phyloP scores from a whole-genome alignment of 2,329 filamentous ascomycete genomes.

The Curvularia eragrostidis region DNA sequence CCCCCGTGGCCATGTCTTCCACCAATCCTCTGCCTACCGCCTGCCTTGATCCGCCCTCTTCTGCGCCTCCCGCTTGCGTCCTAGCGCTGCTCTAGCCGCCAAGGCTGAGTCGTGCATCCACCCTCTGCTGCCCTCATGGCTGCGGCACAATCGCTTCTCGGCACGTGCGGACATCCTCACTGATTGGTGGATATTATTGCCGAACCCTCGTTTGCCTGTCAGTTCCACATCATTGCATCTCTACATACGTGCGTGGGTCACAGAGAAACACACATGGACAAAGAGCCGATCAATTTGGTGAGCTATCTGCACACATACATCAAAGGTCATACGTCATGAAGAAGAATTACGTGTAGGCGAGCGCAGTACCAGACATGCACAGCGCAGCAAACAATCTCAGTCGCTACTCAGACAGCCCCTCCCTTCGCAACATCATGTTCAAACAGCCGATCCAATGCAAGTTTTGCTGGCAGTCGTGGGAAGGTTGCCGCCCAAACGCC shows the following conservation, averaged over 20 bases:
- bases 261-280: not conserved
- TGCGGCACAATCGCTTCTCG: conserved; percentile 4
- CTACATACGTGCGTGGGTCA: not conserved
- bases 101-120: conserved; percentile 5
- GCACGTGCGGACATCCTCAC: conserved; percentile 1
- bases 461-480: not conserved
- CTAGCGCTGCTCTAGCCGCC: conserved; percentile 11
- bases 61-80: conserved; percentile 5
- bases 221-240: too few relatives aligned
- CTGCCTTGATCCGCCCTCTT: not conserved
- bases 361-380: not conserved
- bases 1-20: not conserved
- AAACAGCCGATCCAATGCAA: conserved; percentile 19
- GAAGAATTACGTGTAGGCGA: not conserved
- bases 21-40: not conserved
- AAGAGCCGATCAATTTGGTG: not conserved
- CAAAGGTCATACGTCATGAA: not conserved
- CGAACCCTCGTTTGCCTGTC: too few relatives aligned
- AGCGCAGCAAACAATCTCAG: not conserved
- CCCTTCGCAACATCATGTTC: conserved; percentile 2
- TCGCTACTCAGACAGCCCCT: conserved; percentile 1
- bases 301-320: not conserved
- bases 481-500: conserved; percentile 1
- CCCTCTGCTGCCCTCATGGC: not conserved
- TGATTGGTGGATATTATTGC: not conserved